Percentiles rank a stretch among this genome's conserved stretches.
phyloP scores from a whole-genome alignment of 192 early-diverging fungal genomes.

The Entrophospora sp. region DNA sequence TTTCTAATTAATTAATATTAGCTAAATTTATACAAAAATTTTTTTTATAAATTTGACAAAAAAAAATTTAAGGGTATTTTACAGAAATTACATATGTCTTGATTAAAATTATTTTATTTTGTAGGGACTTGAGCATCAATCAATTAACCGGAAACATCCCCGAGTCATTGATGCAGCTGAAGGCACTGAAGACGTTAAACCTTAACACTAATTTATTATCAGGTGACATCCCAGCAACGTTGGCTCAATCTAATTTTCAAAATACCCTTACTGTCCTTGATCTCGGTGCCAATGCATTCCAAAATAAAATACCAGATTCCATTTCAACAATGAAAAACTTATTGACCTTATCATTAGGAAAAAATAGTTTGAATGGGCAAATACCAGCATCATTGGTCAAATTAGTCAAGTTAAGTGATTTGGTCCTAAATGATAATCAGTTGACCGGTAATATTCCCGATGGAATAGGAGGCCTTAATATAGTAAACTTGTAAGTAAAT shows the following conservation, averaged over 20 bases:
- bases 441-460: conserved; percentile 11
- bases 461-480: neutral
- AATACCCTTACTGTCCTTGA: neutral
- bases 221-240: neutral
- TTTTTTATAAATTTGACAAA: too few relatives aligned
- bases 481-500: neutral
- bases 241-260: neutral
- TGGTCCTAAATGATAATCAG: neutral
- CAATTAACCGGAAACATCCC: too few relatives aligned
- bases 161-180: too few relatives aligned
- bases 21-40: too few relatives aligned
- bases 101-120: too few relatives aligned
- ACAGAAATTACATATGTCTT: too few relatives aligned
- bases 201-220: conserved; percentile 6
- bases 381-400: neutral
- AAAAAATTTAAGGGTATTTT: too few relatives aligned
- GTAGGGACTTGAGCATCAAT: too few relatives aligned
- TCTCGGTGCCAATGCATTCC: neutral
- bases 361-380: neutral
- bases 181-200: too few relatives aligned
- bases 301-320: neutral
- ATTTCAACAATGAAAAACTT: neutral
- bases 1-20: too few relatives aligned
- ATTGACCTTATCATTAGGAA: neutral
- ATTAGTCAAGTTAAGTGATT: neutral